Percentiles rank a stretch among this genome's conserved stretches.
Conservation (phyloP, 306 rosid genomes). For the Styphnolobium japonicum region DNA sequence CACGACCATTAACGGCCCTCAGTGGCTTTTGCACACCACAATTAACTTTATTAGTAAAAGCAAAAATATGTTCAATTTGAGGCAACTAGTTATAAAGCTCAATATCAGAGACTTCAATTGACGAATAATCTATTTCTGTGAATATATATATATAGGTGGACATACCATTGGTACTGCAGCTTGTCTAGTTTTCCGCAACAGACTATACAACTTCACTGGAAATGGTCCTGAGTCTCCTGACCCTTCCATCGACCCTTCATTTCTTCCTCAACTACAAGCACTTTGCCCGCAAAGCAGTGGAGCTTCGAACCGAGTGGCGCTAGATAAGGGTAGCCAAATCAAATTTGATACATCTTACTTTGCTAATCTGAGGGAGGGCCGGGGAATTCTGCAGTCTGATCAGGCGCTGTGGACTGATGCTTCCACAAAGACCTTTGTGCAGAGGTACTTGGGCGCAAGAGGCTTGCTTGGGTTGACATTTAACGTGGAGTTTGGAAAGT, state of each 20-base stretch:
- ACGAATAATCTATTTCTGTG: background rate
- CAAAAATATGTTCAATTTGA: no score
- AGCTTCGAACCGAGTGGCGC: conserved; percentile 12
- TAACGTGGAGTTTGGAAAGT: conserved; percentile 35
- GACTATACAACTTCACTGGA: conserved; percentile 37
- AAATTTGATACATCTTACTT: conserved; percentile 38
- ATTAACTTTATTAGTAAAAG: no score
- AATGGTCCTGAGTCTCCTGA: conserved; percentile 45
- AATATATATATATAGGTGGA: conserved; percentile 26
- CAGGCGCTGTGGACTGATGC: conserved; percentile 42
- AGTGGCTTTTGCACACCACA: no score
- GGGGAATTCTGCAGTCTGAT: conserved; percentile 46
- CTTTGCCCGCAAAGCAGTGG: conserved; percentile 45
- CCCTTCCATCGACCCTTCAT: conserved; percentile 32
- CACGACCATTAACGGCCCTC: no score
- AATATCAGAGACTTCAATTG: background rate
- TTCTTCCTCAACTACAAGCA: conserved; percentile 29
- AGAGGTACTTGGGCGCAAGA: conserved; percentile 13
- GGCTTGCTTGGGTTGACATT: conserved; percentile 18
- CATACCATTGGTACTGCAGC: conserved; percentile 50
- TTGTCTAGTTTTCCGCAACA: conserved; percentile 25
- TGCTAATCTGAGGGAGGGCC: conserved; percentile 27
- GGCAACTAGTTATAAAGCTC: background rate
- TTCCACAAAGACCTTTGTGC: conserved; percentile 33
- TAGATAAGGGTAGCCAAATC: conserved; percentile 32